Evolutionary conservation across 2,329 filamentous ascomycete species (phyloP).

Genomic region (Xylariaceae sp.): DNA sequence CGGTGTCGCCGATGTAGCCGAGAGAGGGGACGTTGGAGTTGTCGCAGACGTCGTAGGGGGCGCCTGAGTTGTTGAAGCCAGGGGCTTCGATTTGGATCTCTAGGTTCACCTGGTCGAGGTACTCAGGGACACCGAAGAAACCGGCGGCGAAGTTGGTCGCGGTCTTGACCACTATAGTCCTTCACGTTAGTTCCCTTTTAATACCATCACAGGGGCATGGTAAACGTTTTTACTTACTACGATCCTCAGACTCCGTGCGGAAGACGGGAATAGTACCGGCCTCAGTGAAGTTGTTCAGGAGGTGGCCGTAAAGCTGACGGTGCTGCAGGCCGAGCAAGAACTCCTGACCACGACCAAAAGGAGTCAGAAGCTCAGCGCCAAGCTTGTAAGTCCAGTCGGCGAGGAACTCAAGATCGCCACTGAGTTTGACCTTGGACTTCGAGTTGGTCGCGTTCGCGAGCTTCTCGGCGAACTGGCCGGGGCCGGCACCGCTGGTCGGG

Average conservation of each 20-base stretch:
- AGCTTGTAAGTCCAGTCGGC: constrained; percentile 26
- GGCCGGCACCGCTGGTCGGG: constrained; percentile 28
- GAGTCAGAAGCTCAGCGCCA: constrained; percentile 19
- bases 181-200: neutral
- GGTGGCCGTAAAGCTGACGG: constrained; percentile 38
- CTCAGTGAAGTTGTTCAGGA: constrained; percentile 40
- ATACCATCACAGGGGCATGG: neutral
- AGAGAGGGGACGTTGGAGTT: constrained; percentile 24
- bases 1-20: constrained; percentile 26
- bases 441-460: constrained; percentile 32
- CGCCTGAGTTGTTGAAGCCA: constrained; percentile 31
- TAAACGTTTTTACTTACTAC: constrained; percentile 8
- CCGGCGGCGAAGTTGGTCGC: constrained; percentile 32
- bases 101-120: constrained; percentile 31
- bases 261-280: constrained; percentile 37
- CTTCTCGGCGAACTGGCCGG: constrained; percentile 31
- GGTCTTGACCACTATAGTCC: constrained; percentile 33
- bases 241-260: constrained; percentile 26
- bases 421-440: constrained; percentile 31
- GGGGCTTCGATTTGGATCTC: constrained; percentile 32
- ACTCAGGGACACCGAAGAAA: constrained; percentile 34
- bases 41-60: constrained; percentile 28
- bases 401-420: constrained; percentile 29
- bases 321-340: constrained; percentile 37
- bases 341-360: constrained; percentile 36